A percentile compares a stretch with the other conserved stretches of the same genome.
Evolutionary conservation across 331 rosid genomes (phyloP).

Genomic region (Quercus phellos): DNA sequence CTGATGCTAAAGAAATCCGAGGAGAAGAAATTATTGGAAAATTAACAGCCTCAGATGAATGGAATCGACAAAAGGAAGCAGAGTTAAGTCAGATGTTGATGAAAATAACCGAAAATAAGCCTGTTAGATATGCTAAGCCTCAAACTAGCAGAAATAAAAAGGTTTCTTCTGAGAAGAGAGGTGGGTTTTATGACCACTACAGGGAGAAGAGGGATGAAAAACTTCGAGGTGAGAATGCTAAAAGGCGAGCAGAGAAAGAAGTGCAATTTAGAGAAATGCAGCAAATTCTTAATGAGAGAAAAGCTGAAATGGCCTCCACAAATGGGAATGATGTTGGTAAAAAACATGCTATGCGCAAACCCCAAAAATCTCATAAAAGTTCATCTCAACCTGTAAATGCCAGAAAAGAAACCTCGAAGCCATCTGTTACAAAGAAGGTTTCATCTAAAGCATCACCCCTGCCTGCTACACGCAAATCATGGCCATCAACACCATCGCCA

Average conservation of each 20-base stretch:
- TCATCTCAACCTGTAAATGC: conserved; percentile 47
- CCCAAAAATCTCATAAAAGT: conserved; percentile 49
- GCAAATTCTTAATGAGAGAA: conserved; percentile 60
- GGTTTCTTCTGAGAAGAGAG: conserved; percentile 58
- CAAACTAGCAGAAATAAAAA: conserved; percentile 59
- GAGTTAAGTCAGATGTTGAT: conserved; percentile 78
- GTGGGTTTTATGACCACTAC: conserved; percentile 72
- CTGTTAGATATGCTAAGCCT: conserved; percentile 45
- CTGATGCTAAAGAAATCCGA: conserved; percentile 18
- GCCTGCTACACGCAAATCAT: conserved; percentile 82
- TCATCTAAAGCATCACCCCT: conserved; percentile 50
- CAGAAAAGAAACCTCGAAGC: conserved; percentile 52
- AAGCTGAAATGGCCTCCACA: conserved; percentile 60
- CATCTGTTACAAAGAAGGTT: conserved; percentile 43
- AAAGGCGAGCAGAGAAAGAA: conserved; percentile 58
- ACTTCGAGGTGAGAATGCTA: conserved; percentile 58
- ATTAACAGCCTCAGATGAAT: conserved; percentile 55
- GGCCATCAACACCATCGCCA: conserved; percentile 80
- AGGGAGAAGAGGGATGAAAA: conserved; percentile 86
- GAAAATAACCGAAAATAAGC: conserved; percentile 75
- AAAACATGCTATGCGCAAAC: conserved; percentile 35
- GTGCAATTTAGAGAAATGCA: conserved; percentile 60
- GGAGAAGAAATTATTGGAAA: conserved; percentile 40
- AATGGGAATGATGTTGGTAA: conserved; percentile 43
- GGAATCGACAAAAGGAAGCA: conserved; percentile 75